Conservation (phyloP, 1,284 basidiomycete species). For the Pascua guehoae region DNA sequence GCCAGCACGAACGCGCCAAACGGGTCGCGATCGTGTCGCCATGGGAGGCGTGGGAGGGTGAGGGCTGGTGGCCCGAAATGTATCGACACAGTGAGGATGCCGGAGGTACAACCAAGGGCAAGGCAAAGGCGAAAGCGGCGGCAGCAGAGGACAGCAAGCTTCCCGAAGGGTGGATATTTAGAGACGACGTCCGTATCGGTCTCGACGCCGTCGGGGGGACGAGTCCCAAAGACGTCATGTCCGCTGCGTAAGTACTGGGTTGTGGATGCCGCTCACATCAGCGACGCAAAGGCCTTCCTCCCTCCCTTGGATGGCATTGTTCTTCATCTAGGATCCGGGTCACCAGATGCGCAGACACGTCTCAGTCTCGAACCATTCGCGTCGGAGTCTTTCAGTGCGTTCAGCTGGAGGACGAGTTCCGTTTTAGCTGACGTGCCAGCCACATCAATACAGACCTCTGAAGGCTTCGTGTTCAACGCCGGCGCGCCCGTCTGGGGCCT, state of each 20-base stretch:
- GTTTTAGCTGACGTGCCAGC: conserved; percentile 3
- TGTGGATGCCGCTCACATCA: conserved; percentile 7
- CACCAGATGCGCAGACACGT: conserved; percentile 16
- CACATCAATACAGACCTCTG: neutral
- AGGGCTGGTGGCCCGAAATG: conserved; percentile 46
- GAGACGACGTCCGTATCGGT: conserved; percentile 33
- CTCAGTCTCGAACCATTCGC: conserved; percentile 21
- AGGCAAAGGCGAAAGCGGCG: conserved; percentile 10
- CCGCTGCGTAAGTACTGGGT: neutral
- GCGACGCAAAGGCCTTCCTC: conserved; percentile 29
- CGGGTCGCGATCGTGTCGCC: conserved; percentile 17
- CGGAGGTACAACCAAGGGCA: conserved; percentile 28
- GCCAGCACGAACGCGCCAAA: conserved; percentile 5
- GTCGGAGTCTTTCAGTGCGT: conserved; percentile 4
- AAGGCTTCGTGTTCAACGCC: conserved; percentile 57
- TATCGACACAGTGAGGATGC: conserved; percentile 4
- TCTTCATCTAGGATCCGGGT: conserved; percentile 30
- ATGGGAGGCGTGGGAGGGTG: conserved; percentile 44
- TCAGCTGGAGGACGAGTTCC: neutral
- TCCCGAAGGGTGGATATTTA: conserved; percentile 26
- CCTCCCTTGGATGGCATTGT: conserved; percentile 5
- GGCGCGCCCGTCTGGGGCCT: conserved; percentile 81
- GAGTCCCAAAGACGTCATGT: neutral
- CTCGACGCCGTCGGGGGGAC: conserved; percentile 31
- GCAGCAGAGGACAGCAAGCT: conserved; percentile 1